These are phyloP conservation scores for Otatea glauca DNA, from an alignment of 176 grass and related monocot genomes.

Conservation along the genomic window DNA sequence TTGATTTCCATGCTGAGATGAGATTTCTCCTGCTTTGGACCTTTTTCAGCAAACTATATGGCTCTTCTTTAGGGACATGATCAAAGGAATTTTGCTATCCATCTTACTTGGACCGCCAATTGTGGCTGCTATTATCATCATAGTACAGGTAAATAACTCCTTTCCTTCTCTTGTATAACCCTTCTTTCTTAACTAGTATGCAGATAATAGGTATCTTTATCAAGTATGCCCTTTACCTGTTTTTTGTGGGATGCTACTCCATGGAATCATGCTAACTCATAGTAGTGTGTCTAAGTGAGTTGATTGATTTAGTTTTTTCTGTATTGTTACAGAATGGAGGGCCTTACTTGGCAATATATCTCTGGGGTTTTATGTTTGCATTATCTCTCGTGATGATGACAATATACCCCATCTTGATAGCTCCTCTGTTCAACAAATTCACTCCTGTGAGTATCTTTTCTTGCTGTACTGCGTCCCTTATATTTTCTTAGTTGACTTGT, in stretches of 20 bases:
- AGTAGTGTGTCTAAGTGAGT: not conserved
- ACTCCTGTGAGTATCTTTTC: slow-evolving; percentile 81
- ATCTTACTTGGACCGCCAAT: slow-evolving; percentile 87
- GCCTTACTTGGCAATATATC: slow-evolving; percentile 96
- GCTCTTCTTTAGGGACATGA: slow-evolving; percentile 88
- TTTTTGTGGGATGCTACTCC: not conserved
- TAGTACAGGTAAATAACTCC: slow-evolving; percentile 72
- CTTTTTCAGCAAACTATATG: slow-evolving; percentile 88
- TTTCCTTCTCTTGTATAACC: slow-evolving; percentile 32
- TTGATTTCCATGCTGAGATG: slow-evolving; percentile 14
- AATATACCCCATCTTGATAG: slow-evolving; percentile 87
- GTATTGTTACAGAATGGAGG: slow-evolving; percentile 90
- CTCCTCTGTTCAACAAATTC: slow-evolving; percentile 98
- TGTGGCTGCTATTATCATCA: slow-evolving; percentile 85
- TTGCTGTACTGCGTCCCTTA: not conserved
- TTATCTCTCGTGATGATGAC: slow-evolving; percentile 94
- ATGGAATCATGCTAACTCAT: slow-evolving; percentile 1
- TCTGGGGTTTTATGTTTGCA: slow-evolving; percentile 97
- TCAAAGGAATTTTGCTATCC: slow-evolving; percentile 89
- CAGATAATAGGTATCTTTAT: not conserved
- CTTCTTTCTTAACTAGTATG: slow-evolving; percentile 8
- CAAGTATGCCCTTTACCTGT: not conserved
- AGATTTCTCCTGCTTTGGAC: slow-evolving; percentile 30
- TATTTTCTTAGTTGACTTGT: slow-evolving; percentile 38
- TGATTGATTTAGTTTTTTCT: slow-evolving; percentile 17